Evolutionary conservation across 2,329 filamentous ascomycete genomes (phyloP).

Genomic region (Chaetomium sp.): DNA sequence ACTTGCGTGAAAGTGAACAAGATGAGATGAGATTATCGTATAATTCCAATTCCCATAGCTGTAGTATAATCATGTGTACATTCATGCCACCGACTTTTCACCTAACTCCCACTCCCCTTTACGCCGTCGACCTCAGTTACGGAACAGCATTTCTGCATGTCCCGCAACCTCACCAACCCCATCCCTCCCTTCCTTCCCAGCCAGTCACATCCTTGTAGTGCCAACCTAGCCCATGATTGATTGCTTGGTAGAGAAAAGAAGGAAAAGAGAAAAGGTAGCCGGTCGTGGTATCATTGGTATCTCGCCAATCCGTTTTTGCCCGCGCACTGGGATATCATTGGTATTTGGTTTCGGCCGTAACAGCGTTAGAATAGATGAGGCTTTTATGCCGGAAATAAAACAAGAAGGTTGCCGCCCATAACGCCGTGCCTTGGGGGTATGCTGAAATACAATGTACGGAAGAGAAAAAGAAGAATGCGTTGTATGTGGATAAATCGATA

Average conservation of each 20-base stretch:
- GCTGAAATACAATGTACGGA: constrained; percentile 12
- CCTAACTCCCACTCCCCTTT: background rate
- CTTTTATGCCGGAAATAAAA: background rate
- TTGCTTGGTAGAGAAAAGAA: background rate
- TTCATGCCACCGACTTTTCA: background rate
- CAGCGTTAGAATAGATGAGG: background rate
- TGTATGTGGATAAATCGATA: background rate
- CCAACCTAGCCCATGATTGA: background rate
- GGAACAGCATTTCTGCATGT: background rate
- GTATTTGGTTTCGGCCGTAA: constrained; percentile 18
- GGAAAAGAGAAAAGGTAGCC: background rate
- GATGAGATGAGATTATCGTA: background rate
- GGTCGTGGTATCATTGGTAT: constrained; percentile 21
- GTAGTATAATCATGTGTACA: background rate
- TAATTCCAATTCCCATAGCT: background rate
- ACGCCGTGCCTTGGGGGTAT: constrained; percentile 7
- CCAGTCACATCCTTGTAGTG: background rate
- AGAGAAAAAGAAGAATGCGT: constrained; percentile 3
- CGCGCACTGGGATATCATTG: constrained; percentile 14
- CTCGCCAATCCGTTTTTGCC: background rate
- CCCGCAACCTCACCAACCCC: background rate
- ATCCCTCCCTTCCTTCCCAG: background rate
- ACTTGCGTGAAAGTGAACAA: background rate
- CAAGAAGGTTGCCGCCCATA: background rate
- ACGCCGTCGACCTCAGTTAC: background rate